These are phyloP conservation scores for Trichosporon asahii DNA, from an alignment of 1,284 basidiomycete species.

Conservation along the genomic window DNA sequence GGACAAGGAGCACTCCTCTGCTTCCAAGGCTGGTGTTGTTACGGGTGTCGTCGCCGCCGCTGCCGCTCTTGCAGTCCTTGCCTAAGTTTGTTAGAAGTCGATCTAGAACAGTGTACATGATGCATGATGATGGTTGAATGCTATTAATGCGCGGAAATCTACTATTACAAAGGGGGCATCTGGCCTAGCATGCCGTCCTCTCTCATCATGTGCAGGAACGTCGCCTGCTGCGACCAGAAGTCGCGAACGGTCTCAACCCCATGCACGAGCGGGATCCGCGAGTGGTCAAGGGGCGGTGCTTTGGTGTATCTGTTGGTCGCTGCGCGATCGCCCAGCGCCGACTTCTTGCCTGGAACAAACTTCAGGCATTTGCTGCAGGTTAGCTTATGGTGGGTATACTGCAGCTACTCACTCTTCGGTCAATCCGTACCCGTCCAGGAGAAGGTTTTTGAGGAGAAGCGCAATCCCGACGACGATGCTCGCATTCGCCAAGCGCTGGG, in stretches of 20 bases:
- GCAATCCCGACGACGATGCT: constrained; percentile 74
- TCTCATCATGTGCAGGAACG: constrained; percentile 36
- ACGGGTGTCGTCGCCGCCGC: background rate
- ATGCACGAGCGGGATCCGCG: constrained; percentile 33
- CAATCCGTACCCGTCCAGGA: constrained; percentile 74
- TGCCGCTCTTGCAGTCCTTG: background rate
- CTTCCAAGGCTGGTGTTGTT: background rate
- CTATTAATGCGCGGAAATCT: constrained; percentile 10
- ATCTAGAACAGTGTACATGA: constrained; percentile 2
- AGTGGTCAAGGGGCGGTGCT: constrained; percentile 28
- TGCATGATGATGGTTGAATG: constrained; percentile 12
- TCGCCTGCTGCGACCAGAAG: constrained; percentile 38
- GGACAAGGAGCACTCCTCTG: background rate
- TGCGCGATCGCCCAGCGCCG: constrained; percentile 74
- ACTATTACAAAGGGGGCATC: constrained; percentile 10
- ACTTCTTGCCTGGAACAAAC: constrained; percentile 79
- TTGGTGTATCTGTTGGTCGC: constrained; percentile 54
- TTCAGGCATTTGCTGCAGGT: constrained; percentile 54
- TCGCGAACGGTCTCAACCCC: constrained; percentile 42
- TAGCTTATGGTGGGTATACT: background rate
- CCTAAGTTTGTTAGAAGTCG: background rate
- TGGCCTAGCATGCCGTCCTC: constrained; percentile 38
- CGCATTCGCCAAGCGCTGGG: constrained; percentile 44
- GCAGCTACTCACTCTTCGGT: constrained; percentile 70
- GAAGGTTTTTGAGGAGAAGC: constrained; percentile 75